Base-by-base conservation (phyloP, 441 rosid species). In the Aleurites moluccanus region DNA sequence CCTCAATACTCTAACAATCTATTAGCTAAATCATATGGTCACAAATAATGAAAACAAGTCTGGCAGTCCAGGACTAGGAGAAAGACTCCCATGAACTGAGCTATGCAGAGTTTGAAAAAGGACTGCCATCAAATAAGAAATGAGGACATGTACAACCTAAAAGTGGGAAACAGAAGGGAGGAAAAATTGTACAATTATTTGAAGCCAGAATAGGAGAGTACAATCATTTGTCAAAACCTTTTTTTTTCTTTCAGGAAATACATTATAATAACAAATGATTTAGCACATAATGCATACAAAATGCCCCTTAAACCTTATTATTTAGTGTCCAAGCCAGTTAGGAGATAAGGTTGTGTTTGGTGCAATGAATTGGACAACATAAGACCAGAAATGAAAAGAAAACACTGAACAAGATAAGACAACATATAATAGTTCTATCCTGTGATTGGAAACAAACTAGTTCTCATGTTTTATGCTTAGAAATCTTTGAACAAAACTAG, bases 31-130 rank as follows among this genome's bases (percentile, higher is more conserved):
- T 35, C 38, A 35, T 35, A 35, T 35, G 38, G 38, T 60, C n/a
- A 65, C 52, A 56, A 14, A 47, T 49, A 28, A 60, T 47, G 63
- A 72, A 72, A 13, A 68, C 23, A 38, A 18, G 44, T 33, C 30
- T n/a, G 20, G 1, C 8, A 23, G 2, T 21, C 62, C 25, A 57
- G 62, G 62, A 55, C 53, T 21, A 57, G 23, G 42, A 71, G 63
- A 60, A 44, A 60, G 67, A n/a, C 1, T 33, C 44, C 8, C 33
- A 72, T 30, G 13, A 71, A 28, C 23, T 57, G 40, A 59, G 38
- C 0, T 35, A 35, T 35, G 38, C 38, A n/a, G 40, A 40, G 10
- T 57, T 16, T 20, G 13, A 57, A 8, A 59, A 27, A 15, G 42
- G 42, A 44, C 64, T n/a, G 10, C 6, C 30, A 25, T 3, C 49